Evolutionary conservation across 1,284 basidiomycete species (phyloP).

Genomic region (Somion occarium): DNA sequence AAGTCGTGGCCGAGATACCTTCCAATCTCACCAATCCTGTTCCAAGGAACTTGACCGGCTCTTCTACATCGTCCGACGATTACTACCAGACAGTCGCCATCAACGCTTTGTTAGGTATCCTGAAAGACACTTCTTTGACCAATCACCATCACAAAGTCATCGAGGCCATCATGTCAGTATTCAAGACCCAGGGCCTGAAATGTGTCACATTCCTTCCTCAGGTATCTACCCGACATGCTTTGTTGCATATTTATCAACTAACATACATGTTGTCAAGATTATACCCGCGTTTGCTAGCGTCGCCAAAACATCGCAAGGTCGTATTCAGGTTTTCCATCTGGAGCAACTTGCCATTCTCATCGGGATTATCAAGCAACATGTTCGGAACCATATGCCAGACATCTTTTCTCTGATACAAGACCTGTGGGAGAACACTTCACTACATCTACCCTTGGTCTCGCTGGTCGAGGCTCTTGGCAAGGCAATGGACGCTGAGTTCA

Average conservation of each 20-base stretch:
- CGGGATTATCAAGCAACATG: slow-evolving; percentile 96
- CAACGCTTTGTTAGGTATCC: slow-evolving; percentile 81
- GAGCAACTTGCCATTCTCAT: slow-evolving; percentile 97
- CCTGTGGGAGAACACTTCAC: slow-evolving; percentile 82
- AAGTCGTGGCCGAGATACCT: slow-evolving; percentile 66
- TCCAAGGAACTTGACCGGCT: slow-evolving; percentile 23
- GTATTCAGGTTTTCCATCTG: slow-evolving; percentile 90
- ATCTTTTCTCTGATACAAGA: slow-evolving; percentile 83
- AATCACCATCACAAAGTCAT: slow-evolving; percentile 92
- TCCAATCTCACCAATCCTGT: slow-evolving; percentile 54
- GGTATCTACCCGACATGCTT: slow-evolving; percentile 38
- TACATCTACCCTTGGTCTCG: slow-evolving; percentile 92
- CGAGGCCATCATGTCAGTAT: slow-evolving; percentile 99
- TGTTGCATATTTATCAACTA: neutral
- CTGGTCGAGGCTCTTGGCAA: slow-evolving; percentile 94
- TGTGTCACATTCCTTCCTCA: slow-evolving; percentile 95
- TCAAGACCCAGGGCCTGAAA: slow-evolving; percentile 96
- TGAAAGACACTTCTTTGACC: slow-evolving; percentile 85
- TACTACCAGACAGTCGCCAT: slow-evolving; percentile 98
- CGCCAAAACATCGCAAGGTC: slow-evolving; percentile 77
- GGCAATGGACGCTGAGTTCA: slow-evolving; percentile 96
- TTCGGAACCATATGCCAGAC: slow-evolving; percentile 86
- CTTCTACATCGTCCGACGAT: slow-evolving; percentile 74
- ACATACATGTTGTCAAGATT: slow-evolving; percentile 51
- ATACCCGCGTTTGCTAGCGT: slow-evolving; percentile 94